phyloP scores from a whole-genome alignment of 345 rosid genomes.

The Punica granatum region DNA sequence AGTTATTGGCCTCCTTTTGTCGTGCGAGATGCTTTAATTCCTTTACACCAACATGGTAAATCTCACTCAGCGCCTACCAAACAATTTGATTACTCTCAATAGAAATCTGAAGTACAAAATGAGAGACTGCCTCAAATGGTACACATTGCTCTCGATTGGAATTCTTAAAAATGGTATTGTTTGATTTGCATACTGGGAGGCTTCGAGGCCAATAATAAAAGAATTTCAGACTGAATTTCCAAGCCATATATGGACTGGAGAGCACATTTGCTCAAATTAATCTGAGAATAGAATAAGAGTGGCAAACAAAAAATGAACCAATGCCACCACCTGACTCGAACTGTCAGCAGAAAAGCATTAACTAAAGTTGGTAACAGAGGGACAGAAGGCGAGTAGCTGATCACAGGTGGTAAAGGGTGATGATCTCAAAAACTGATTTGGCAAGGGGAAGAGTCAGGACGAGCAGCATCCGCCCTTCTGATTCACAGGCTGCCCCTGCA shows the following conservation, averaged over 20 bases:
- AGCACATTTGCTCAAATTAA: background rate
- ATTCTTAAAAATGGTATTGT: background rate
- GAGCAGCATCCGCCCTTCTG: constrained; percentile 74
- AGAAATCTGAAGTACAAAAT: no score
- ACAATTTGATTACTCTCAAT: no score
- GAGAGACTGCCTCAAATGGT: no score
- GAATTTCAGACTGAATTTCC: background rate
- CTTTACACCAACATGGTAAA: no score
- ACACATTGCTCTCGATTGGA: no score
- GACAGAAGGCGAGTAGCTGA: background rate
- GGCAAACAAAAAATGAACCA: background rate
- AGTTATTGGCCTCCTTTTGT: no score
- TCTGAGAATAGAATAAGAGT: background rate
- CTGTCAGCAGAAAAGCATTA: background rate
- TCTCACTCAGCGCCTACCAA: no score
- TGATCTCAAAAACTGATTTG: no score
- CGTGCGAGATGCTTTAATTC: no score
- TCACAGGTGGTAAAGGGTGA: background rate
- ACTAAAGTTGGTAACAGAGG: background rate
- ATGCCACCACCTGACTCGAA: background rate
- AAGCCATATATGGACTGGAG: background rate
- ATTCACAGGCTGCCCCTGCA: constrained; percentile 67
- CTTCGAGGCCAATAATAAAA: background rate
- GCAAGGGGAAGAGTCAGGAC: constrained; percentile 33
- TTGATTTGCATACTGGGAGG: background rate